A percentile compares a stretch with the other conserved stretches of the same genome.
Evolutionary conservation across 163 green algal genomes (phyloP).

Genomic region (Chlamydomonas reinhardtii): DNA sequence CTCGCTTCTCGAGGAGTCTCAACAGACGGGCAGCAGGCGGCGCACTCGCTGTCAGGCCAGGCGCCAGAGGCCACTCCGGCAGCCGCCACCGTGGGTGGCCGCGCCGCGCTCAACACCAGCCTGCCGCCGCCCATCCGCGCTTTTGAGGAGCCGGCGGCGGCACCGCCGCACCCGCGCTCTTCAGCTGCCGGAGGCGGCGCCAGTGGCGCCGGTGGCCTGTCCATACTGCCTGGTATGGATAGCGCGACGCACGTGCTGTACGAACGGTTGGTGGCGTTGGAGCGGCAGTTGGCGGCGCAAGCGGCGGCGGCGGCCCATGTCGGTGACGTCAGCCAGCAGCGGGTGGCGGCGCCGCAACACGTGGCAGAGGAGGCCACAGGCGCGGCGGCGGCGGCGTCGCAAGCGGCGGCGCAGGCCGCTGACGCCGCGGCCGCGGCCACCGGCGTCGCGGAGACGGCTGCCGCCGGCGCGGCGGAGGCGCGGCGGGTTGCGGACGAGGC

Average conservation of each 20-base stretch:
- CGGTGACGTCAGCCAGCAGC: background rate
- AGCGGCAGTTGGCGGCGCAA: background rate
- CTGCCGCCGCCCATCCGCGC: background rate
- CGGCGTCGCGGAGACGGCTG: too few species aligned
- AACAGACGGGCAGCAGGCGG: too few species aligned
- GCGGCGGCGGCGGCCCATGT: too few species aligned
- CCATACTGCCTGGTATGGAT: background rate
- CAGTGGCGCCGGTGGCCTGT: too few species aligned
- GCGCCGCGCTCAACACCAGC: too few species aligned
- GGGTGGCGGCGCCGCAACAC: background rate
- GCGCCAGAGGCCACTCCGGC: too few species aligned
- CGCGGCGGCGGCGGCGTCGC: background rate
- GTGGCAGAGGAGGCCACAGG: background rate
- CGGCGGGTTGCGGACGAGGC: background rate
- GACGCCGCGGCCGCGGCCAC: background rate
- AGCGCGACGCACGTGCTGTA: background rate
- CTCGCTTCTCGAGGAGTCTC: background rate
- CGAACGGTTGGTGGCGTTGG: conserved; percentile 1
- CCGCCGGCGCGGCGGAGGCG: background rate
- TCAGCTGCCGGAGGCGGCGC: too few species aligned
- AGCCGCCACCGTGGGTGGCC: too few species aligned
- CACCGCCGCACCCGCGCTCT: too few species aligned
- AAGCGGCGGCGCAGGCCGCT: background rate
- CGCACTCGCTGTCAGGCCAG: too few species aligned
- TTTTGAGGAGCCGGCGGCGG: background rate